Base-by-base conservation (phyloP, 2,329 filamentous ascomycete genomes). In the Fusarium chlamydosporum region DNA sequence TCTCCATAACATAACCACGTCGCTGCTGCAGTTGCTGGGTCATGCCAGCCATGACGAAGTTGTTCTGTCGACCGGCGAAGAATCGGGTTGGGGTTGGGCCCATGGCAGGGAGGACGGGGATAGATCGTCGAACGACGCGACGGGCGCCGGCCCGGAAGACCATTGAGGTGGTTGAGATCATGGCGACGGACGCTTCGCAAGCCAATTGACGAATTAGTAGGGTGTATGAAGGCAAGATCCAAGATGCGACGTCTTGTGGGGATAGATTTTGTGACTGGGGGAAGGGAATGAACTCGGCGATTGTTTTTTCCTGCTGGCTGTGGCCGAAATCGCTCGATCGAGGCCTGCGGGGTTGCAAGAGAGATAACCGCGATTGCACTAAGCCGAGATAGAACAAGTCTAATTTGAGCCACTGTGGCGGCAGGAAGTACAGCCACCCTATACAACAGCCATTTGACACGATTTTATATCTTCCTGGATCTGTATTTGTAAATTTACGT, bases 1-100 rank as follows among this genome's bases (percentile, higher is more conserved):
- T 94, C 38, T 85, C 31, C 11, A 29, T 6, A 20, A 55, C 52
- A 31, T 55, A 55, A 29, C 41, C 41, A 20, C 52, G 52, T 55
- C 41, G 52, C 26, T 53, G 50, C 50, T 55, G 52, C 15, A 46
- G 13, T 16, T 37, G 41, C 52, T 55, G 52, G 52, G 41, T 46
- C 31, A 55, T 29, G 3, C 52, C 33, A 16, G 51, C 51, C 18
- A 55, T 29, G 31, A 27, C 52, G 33, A 55, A 55, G 31, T 29
- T 46, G 41, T 55, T 55, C 20, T 54, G 51, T 55, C 52, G 52
- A 15, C 31, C 52, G 23, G 52, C 52, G 41, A 48, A 16, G 41
- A 16, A 55, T 55, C 52, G 52, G 52, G 33, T 29, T 10, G 52
- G 41, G 41, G 41, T 46, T n/a, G 52, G 41, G 23, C 52, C 41